Base-by-base conservation (phyloP, 129 eudicot species). In the Flaveria sonorensis region DNA sequence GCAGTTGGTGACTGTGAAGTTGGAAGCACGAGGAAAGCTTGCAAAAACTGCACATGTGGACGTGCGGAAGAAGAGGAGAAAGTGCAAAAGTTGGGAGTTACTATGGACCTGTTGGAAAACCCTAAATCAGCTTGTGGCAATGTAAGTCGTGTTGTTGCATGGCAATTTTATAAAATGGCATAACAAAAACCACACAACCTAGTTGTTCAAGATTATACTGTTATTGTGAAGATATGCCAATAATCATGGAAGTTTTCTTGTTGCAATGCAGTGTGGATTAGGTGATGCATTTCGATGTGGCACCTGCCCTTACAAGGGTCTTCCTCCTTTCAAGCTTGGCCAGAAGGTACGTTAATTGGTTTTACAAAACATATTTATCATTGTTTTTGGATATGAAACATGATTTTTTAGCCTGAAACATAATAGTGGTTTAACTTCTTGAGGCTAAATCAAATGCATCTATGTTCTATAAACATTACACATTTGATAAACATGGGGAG, bases 271-370 rank as follows among this genome's bases (percentile, higher is more conserved):
- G 97, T 92, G 98, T 81, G 98, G 98, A 56, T 78, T 92, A 51
- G 98, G 98, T 74, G 98, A 92, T 88, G 98, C 98, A 47, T 92
- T 92, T 65, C 83, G 98, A 77, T 93, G 98, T 70, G 56, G 88
- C 53, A 88, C 98, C 65, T 93, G 98, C 79, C 98, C 98, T 75
- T 93, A 90, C 79, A 93, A 90, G 85, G 98, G 98, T 79, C 97
- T 90, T 66, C 97, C 97, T 80, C 84, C 91, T 42, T 93, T 93
- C 72, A 87, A 93, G 83, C 83, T 88, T 8, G 98, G 98, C 39
- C 96, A 93, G 76, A 93, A 93, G 98, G 98, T 90, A 71, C 1
- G 61, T 18, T 55, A 55, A 16, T 8, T 0, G 26, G 28, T 19
- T 19, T 6, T 18, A 53, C 1, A 53, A 18, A 18, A 52, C 32